These are phyloP conservation scores for Leccinum olivaceopallidum DNA, from an alignment of 768 basidiomycete genomes.

Conservation along the genomic window DNA sequence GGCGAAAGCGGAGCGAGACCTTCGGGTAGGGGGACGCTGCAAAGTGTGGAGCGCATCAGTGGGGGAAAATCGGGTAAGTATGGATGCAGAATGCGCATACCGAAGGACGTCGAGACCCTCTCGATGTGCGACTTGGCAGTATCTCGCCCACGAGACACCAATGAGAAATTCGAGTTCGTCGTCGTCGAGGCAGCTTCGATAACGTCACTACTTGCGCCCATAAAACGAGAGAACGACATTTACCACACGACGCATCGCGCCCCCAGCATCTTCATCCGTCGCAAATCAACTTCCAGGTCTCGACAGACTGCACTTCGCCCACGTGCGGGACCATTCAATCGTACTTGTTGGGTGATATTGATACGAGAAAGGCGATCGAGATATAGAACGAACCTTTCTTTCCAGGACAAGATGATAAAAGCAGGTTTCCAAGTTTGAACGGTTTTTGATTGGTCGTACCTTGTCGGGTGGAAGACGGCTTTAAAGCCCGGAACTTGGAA, in stretches of 20 bases:
- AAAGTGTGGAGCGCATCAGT: background rate
- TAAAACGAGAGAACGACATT: slow-evolving; percentile 1
- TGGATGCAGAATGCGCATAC: slow-evolving; percentile 35
- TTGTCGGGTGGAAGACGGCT: slow-evolving; percentile 9
- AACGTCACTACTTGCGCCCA: background rate
- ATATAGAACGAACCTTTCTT: slow-evolving; percentile 67
- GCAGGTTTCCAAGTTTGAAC: slow-evolving; percentile 74
- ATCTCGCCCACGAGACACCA: slow-evolving; percentile 85
- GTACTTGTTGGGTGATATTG: slow-evolving; percentile 43
- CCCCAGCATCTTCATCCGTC: slow-evolving; percentile 68
- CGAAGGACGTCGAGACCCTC: slow-evolving; percentile 81
- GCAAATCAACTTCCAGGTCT: slow-evolving; percentile 75
- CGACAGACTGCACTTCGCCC: slow-evolving; percentile 83
- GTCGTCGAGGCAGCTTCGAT: slow-evolving; percentile 77
- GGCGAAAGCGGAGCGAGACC: slow-evolving; percentile 74
- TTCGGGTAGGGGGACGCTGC: slow-evolving; percentile 86
- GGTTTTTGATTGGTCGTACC: slow-evolving; percentile 15
- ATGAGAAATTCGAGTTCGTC: slow-evolving; percentile 73
- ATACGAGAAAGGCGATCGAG: background rate
- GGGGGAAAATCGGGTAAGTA: too few relatives aligned
- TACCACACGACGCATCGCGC: slow-evolving; percentile 86
- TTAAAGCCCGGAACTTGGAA: slow-evolving; percentile 14
- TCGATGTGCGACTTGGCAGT: slow-evolving; percentile 57
- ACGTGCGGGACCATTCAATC: slow-evolving; percentile 70
- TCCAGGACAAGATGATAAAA: slow-evolving; percentile 90